Conservation (phyloP, 768 basidiomycete species). For the Leccinum olivaceopallidum region DNA sequence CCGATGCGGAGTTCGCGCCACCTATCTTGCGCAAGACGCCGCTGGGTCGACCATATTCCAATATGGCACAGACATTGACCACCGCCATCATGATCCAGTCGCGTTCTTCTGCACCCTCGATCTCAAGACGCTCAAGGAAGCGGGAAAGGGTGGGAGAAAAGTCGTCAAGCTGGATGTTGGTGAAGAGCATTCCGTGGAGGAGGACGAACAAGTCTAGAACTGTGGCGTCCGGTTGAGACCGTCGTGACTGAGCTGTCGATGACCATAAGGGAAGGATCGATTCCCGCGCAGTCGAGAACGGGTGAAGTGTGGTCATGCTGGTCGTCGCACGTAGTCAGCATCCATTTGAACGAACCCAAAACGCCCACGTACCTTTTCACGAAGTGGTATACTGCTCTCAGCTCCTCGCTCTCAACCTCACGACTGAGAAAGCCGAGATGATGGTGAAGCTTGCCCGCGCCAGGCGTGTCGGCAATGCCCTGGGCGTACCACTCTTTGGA, state of each 20-base stretch:
- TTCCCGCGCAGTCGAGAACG: slow-evolving; percentile 86
- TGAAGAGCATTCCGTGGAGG: slow-evolving; percentile 97
- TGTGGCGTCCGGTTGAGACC: slow-evolving; percentile 72
- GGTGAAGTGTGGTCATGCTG: slow-evolving; percentile 90
- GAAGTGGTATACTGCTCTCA: slow-evolving; percentile 90
- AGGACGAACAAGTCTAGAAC: slow-evolving; percentile 84
- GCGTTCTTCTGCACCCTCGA: slow-evolving; percentile 77
- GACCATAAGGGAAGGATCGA: slow-evolving; percentile 91
- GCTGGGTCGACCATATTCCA: slow-evolving; percentile 84
- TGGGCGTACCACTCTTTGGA: slow-evolving; percentile 92
- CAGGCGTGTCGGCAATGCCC: slow-evolving; percentile 86
- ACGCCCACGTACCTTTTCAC: slow-evolving; percentile 73
- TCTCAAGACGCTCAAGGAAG: slow-evolving; percentile 82
- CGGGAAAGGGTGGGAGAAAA: slow-evolving; percentile 80
- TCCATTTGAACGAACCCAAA: not conserved
- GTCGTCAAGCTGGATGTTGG: slow-evolving; percentile 91
- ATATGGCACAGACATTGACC: slow-evolving; percentile 74
- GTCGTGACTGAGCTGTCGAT: slow-evolving; percentile 55
- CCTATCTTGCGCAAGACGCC: slow-evolving; percentile 70
- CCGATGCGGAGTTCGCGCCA: slow-evolving; percentile 41
- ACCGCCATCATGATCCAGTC: slow-evolving; percentile 98
- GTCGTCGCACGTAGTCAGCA: slow-evolving; percentile 8
- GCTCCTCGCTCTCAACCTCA: slow-evolving; percentile 79
- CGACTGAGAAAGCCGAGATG: slow-evolving; percentile 87
- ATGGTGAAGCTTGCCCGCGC: slow-evolving; percentile 93